Base-by-base conservation (phyloP, 192 early-diverging fungal genomes). In the Mortierella hygrophila region DNA sequence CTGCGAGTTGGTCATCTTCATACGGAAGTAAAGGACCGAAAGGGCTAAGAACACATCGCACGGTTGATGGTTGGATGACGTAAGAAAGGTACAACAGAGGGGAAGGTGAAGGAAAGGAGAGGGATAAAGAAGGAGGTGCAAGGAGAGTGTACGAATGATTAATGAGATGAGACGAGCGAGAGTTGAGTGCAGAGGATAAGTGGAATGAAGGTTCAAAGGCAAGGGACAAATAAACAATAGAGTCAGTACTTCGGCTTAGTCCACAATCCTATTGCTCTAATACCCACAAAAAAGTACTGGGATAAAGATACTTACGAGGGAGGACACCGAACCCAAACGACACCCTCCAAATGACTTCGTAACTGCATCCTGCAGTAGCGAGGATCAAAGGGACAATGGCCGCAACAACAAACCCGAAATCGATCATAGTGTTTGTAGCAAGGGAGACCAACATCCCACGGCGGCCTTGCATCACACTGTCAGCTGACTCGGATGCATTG, bases 1-100 rank as follows among this genome's bases (percentile, higher is more conserved):
- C 52, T 90, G 70, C 20, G 91, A 89, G 72, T 92, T 89, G 26
- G 80, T 77, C 90, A 91, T 90, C 44, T 76, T 84, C 13, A 92
- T 54, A 44, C 91, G 89, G 90, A 92, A 91, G 38, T 83, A 88
- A 52, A 88, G 70, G 7, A 83, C 81, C 35, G 74, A 75, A 37
- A 89, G 32, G 21, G 88, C 74, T 75, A 75, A 55, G 7, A 32
- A 40, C 11, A n/a, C 26, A 73, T 49, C n/a, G 13, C 5, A 47
- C 21, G 23, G 21, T 52, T 20, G 18, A 29, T 52, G 29, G 10
- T 74, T 52, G 29, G 29, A 26, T 16, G 26, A 32, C 0, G 29
- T 20, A 29, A 11, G n/a, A 10, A 38, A 26, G 8, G 54, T 60
- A 21, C 16, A 60, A 20, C 8, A 29, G 54, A 37, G 7, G 55